These are phyloP conservation scores for Sclerotinia glacialis DNA, from an alignment of 2,329 filamentous ascomycete species.

Conservation along the genomic window DNA sequence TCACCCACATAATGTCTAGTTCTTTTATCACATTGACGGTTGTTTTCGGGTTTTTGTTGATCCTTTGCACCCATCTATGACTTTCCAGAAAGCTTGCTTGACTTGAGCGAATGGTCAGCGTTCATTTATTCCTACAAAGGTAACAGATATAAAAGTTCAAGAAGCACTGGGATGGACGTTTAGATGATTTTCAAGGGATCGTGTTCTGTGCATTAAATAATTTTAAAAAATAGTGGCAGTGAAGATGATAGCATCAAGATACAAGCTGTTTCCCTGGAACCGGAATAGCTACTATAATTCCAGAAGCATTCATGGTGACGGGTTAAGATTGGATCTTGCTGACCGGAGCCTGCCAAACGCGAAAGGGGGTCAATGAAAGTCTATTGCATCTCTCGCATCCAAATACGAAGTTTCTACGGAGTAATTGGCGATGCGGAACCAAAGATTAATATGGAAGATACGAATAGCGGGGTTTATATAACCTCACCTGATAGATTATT, in stretches of 20 bases:
- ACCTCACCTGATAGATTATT: too few relatives aligned
- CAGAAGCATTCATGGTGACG: constrained; percentile 1
- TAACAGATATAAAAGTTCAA: neutral
- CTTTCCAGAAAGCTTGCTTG: neutral
- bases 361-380: too few relatives aligned
- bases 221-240: neutral
- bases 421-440: too few relatives aligned
- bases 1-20: neutral
- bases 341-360: neutral
- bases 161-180: neutral
- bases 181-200: neutral
- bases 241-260: neutral
- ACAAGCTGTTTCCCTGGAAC: neutral
- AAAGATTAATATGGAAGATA: too few relatives aligned
- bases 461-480: too few relatives aligned
- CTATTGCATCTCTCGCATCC: too few relatives aligned
- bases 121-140: neutral
- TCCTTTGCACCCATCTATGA: neutral
- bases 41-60: neutral
- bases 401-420: too few relatives aligned
- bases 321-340: neutral
- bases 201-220: neutral
- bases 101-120: neutral
- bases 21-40: neutral
- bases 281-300: neutral